These are phyloP conservation scores for Metrosideros polymorpha DNA, from an alignment of 441 rosid genomes.

Conservation along the genomic window DNA sequence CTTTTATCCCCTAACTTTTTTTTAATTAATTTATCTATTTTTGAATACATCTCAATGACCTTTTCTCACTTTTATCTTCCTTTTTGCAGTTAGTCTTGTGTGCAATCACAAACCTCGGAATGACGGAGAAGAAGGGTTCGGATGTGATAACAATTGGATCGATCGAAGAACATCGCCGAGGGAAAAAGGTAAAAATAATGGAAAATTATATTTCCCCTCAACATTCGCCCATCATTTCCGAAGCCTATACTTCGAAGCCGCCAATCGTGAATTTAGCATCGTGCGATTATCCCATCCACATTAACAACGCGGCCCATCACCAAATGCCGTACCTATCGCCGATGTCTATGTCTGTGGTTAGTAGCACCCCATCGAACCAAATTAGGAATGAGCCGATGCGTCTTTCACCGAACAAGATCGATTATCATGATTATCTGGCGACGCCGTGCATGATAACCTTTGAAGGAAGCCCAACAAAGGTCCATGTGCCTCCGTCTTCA, in stretches of 20 bases:
- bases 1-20: neutral
- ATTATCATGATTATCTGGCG: neutral
- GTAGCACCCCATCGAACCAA: neutral
- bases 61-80: neutral
- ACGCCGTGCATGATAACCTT: neutral
- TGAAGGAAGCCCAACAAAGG: neutral
- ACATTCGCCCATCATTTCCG: neutral
- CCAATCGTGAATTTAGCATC: neutral
- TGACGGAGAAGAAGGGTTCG: neutral
- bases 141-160: neutral
- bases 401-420: neutral
- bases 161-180: neutral
- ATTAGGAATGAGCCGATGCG: neutral
- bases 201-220: neutral
- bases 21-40: neutral
- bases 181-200: neutral
- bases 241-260: neutral
- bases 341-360: neutral
- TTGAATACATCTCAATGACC: neutral
- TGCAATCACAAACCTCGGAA: neutral
- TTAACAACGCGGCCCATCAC: neutral
- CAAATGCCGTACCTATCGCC: neutral
- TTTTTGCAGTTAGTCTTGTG: neutral
- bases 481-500: neutral
- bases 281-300: fast-evolving